Evolutionary conservation across 805 yeast species (phyloP), one percentile per base, ranked within the genome.

Genomic region (Danielozyma ontarioensis): DNA sequence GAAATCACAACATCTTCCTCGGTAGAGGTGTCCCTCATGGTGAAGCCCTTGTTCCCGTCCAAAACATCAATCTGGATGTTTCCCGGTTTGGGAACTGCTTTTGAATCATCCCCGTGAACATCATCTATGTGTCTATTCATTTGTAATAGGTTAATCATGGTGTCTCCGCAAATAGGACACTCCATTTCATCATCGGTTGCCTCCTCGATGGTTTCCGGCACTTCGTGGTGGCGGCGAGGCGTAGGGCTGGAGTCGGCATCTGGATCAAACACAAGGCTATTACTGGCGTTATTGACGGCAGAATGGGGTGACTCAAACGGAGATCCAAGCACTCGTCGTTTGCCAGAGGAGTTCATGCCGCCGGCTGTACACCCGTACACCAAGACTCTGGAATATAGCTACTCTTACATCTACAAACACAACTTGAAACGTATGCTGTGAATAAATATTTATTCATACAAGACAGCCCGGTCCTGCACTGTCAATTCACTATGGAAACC

Each of bases 101-200:
- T 21, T 36, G 25, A 21, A 41, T 30, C 7, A 41, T 59, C 57
- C 1, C 64, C 58, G 51, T 86, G 96, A 6, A 57, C 72, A 36
- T 73, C 81, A 51, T 87, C 95, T 17, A 86, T 56, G 54, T 86
- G 96, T 28, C 67, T 64, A 51, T 83, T 83, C 36, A 85, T 60
- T 39, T 74, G 80, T 12, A 44, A 32, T 25, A 80, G 53, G 4
- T 72, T 68, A 5, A 74, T 55, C 80, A 82, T 77, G 2, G 55
- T 31, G 37, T 77, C 81, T 11, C 62, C 55, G 49, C 95, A 86
- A 1, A 86, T 79, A 1, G 95, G 95, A 47, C 95, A 86, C 13
- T 33, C 21, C 19, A 48, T 29, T 11, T 37, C 39, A n/a, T n/a
- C n/a, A n/a, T n/a, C n/a, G n/a, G n/a, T n/a, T n/a, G n/a, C n/a